Evolutionary conservation across 23 red algal species (phyloP), one percentile per base, ranked within the genome.

Genomic region (Gracilaria domingensis): DNA sequence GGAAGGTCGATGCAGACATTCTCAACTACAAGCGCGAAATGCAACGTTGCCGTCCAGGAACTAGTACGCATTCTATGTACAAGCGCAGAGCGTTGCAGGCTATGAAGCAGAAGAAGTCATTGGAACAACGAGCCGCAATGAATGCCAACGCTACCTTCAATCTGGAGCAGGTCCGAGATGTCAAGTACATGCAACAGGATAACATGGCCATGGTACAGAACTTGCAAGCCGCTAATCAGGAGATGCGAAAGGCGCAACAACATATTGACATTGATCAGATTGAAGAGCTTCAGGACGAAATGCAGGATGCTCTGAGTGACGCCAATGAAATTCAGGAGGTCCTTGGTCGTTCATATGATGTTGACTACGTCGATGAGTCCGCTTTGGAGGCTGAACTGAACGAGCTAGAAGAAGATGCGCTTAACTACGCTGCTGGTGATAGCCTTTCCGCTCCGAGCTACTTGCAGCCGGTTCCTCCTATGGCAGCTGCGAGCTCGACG

Each of bases 1-100:
- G 35, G 26, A 90, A 81, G 44, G 70, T 85, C 51, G 95, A 97
- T 25, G 70, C 75, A 30, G 95, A 97, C 55, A 88, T 97, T 70
- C 54, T 83, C 18, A 87, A 83, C 70, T 85, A 88, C 78, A 97
- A 97, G 78, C 57, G 59, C 29, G 90, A 97, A 78, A 85, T 97
- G 77, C 86, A 93, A 45, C 90, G 88, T 37, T 93, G 66, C 12
- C 91, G 91, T 44, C 89, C 89, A 14, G 90, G 84, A 11, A 66
- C 88, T 16, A 54, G 90, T 17, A 72, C 84, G 47, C 85, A 97
- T 42, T 65, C 84, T 45, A 93, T 94, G 89, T 84, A 86, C 45
- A 93, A 93, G 50, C 95, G 90, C 49, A 72, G 90, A 57, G 95
- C 95, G 32, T 55, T 94, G 32, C 83, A 80, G 29, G 91, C 90